These are phyloP conservation scores for Pseudocercospora cruenta DNA, from an alignment of 2,329 filamentous ascomycete species.

Conservation along the genomic window DNA sequence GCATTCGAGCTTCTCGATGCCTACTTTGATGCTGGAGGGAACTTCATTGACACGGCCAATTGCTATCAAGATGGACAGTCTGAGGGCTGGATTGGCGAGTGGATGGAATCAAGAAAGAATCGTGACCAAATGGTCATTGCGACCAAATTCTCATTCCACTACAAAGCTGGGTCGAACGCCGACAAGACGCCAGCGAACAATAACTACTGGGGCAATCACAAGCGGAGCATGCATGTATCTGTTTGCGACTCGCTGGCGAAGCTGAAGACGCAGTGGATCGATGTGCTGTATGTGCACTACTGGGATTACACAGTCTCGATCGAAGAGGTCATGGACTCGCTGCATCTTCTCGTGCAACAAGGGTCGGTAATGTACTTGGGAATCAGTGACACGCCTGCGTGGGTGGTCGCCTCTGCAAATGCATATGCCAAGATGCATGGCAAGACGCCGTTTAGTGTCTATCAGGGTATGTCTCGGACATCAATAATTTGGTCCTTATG, in stretches of 20 bases:
- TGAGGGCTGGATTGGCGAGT: conserved; percentile 37
- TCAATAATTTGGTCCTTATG: no score
- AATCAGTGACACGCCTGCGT: conserved; percentile 69
- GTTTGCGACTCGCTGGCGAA: conserved; percentile 45
- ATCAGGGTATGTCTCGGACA: conserved; percentile 52
- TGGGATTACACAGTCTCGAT: conserved; percentile 70
- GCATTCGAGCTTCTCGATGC: conserved; percentile 37
- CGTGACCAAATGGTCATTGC: conserved; percentile 68
- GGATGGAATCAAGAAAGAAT: conserved; percentile 33
- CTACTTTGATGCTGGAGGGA: conserved; percentile 40
- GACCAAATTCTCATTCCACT: conserved; percentile 65
- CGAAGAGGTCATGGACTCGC: conserved; percentile 68
- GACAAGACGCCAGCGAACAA: conserved; percentile 20
- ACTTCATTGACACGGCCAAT: conserved; percentile 49
- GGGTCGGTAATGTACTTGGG: conserved; percentile 71
- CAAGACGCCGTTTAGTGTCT: conserved; percentile 70
- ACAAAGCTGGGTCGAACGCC: conserved; percentile 39
- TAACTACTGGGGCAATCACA: conserved; percentile 62
- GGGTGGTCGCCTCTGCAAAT: conserved; percentile 43
- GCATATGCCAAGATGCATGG: conserved; percentile 67
- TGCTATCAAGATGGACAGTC: conserved; percentile 39
- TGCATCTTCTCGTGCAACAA: conserved; percentile 61
- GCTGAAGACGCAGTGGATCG: conserved; percentile 69
- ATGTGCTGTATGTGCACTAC: conserved; percentile 52
- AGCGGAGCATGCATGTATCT: conserved; percentile 63